Evolutionary conservation across 768 basidiomycete genomes (phyloP), one percentile per base, ranked within the genome.

Genomic region (Termitomyces sp.): DNA sequence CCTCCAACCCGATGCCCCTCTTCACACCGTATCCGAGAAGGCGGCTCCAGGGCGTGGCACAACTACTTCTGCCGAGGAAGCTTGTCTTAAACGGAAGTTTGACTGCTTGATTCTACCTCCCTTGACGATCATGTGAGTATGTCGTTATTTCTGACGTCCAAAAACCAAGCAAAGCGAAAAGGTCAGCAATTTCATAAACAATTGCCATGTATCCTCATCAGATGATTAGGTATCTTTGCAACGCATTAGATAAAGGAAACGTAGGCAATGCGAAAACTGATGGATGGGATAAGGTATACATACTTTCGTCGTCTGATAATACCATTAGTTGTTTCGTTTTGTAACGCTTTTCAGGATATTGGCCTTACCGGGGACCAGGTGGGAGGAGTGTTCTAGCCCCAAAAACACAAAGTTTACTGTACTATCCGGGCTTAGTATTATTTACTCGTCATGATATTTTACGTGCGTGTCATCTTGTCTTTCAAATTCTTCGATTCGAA

Each of bases 191-290:
- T 54, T 12, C 8, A n/a, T 43, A 51, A 16, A 28, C 8, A 46
- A 46, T 44, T 22, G 32, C 8, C n/a, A 13, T 16, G 12, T 22
- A 47, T 42, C n/a, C 9, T 49, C 42, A 12, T 45, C 32, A 24
- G 13, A 42, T n/a, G 20, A 13, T 6, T 40, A 78, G 77, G 77
- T 80, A 80, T 60, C 67, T 80, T 12, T 77, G 75, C 58, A 80
- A 80, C 64, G 78, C 77, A 0, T 64, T 78, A 30, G 78, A 79
- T 61, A 80, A 80, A 65, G 77, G 79, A 3, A 80, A 80, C 56
- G 73, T 81, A 1, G 76, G 74, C 7, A 82, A 82, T 63, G 80
- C 80, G 6, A 79, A 82, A 58, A 81, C 80, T 2, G 79, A 73
- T 53, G 74, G 76, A 7, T 79, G 80, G 76, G 80, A 78, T 58